Evolutionary conservation across 2,329 filamentous ascomycete genomes (phyloP), one percentile per base, ranked within the genome.

Genomic region (Colletotrichum agaves): DNA sequence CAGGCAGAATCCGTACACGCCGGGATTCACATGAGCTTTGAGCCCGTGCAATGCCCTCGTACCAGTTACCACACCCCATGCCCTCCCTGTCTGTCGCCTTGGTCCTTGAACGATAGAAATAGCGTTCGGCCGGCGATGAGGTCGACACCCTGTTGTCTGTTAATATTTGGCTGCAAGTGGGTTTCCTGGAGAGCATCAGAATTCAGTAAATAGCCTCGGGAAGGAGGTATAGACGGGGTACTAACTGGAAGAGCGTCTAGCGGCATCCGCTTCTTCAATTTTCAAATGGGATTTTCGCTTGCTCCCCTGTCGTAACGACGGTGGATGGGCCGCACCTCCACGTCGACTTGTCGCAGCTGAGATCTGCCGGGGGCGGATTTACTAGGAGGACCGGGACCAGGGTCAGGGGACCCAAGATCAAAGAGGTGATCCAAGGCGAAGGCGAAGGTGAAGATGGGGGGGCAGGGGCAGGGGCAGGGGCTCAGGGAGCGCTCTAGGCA

Each of bases 291-390:
- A 58, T 58, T 67, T 50, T 52, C 59, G 21, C 43, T 33, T 50
- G 23, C 39, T 50, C 49, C 61, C 60, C 64, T 67, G 53, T 55
- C 47, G 33, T 67, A 37, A 59, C 60, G n/a, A 43, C 21, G 39
- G 44, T 44, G 50, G 59, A 44, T 31, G 50, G 60, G 43, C 63
- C 59, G 58, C 64, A 61, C 46, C 61, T 67, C 53, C 53, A 41
- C 19, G 46, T 41, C 47, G 41, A 55, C 46, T 52, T 46, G 60
- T 64, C 53, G 43, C 61, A 67, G 61, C 41, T 64, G 47, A 64
- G 53, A 67, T 67, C 64, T 69, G 43, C 62, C 63, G 62, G 53
- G 61, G 55, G 55, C 65, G 61, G 56, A 62, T 61, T 69, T 69
- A 46, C 66, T 41, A 69, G 66, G 56, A 69, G 57, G 50, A 57